These are phyloP conservation scores for Pichia exigua DNA, from an alignment of 805 yeast genomes.

Conservation along the genomic window DNA sequence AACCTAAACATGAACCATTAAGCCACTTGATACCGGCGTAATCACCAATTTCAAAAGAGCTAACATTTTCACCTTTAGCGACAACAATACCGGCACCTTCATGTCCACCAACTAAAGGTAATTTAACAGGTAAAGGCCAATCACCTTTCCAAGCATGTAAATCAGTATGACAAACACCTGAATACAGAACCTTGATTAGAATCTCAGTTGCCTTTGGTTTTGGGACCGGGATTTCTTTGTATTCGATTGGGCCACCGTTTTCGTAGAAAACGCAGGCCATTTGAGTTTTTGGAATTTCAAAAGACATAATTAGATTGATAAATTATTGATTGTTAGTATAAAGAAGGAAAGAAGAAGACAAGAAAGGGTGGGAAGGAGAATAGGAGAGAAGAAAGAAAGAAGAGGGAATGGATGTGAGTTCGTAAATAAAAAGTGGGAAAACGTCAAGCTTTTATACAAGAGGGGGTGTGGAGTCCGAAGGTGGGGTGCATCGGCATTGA, in stretches of 20 bases:
- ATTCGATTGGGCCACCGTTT: slow-evolving; percentile 50
- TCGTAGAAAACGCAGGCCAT: slow-evolving; percentile 61
- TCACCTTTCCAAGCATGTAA: slow-evolving; percentile 88
- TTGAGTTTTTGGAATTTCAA: slow-evolving; percentile 49
- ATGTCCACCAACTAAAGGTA: slow-evolving; percentile 76
- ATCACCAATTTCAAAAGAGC: slow-evolving; percentile 65
- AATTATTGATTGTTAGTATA: no score
- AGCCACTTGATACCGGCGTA: slow-evolving; percentile 76
- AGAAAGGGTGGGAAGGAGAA: slow-evolving; percentile 43
- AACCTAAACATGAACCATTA: slow-evolving; percentile 61
- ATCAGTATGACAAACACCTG: slow-evolving; percentile 89
- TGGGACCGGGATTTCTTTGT: slow-evolving; percentile 70
- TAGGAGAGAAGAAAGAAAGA: slow-evolving; percentile 68
- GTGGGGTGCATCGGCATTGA: not conserved
- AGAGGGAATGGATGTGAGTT: slow-evolving; percentile 58
- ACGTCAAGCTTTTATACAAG: not conserved
- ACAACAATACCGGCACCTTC: slow-evolving; percentile 83
- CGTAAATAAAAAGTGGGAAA: not conserved
- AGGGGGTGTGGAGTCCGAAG: not conserved
- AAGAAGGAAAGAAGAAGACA: slow-evolving; percentile 71
- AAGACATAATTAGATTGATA: slow-evolving; percentile 33
- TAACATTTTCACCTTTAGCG: slow-evolving; percentile 58
- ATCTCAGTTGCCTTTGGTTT: slow-evolving; percentile 64
- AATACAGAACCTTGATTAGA: slow-evolving; percentile 66
- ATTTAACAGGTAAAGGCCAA: slow-evolving; percentile 68